Conservation (phyloP, 2,329 filamentous ascomycete genomes). For the Microdochium nivale region DNA sequence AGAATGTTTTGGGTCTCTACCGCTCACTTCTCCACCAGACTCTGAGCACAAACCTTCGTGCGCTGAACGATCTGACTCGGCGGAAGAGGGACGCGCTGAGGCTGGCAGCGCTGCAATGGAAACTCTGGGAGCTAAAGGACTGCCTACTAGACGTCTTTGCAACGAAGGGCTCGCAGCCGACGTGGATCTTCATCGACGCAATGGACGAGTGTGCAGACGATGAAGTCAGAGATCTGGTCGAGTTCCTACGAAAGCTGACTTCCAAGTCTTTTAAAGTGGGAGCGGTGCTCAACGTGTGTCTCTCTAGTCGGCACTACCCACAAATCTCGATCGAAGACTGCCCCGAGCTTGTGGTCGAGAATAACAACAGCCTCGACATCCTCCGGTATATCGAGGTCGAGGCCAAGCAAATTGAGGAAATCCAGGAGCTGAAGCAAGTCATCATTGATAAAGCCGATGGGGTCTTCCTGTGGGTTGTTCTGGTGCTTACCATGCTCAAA, state of each 20-base stretch:
- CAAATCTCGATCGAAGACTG: slow-evolving; percentile 1
- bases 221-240: not conserved
- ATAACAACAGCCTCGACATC: slow-evolving; percentile 4
- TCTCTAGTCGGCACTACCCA: slow-evolving; percentile 5
- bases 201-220: slow-evolving; percentile 7
- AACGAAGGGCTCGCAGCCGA: not conserved
- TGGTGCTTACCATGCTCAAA: too few species aligned
- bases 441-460: too few species aligned
- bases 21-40: slow-evolving; percentile 6
- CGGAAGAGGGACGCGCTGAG: too few species aligned
- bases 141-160: not conserved
- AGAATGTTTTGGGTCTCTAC: slow-evolving; percentile 1
- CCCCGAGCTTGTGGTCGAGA: slow-evolving; percentile 3
- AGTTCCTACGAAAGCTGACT: slow-evolving; percentile 2
- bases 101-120: too few species aligned
- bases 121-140: too few species aligned
- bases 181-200: slow-evolving; percentile 7
- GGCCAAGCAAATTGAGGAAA: too few species aligned
- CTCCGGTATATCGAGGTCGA: too few species aligned
- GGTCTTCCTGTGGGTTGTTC: too few species aligned
- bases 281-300: slow-evolving; percentile 2
- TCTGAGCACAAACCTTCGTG: not conserved
- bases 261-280: not conserved
- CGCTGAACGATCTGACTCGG: too few species aligned
- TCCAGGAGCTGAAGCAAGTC: too few species aligned